A percentile compares a stretch with the other conserved stretches of the same genome.
phyloP scores from a whole-genome alignment of 257 asterid genomes.

The Nicotiana tabacum region DNA sequence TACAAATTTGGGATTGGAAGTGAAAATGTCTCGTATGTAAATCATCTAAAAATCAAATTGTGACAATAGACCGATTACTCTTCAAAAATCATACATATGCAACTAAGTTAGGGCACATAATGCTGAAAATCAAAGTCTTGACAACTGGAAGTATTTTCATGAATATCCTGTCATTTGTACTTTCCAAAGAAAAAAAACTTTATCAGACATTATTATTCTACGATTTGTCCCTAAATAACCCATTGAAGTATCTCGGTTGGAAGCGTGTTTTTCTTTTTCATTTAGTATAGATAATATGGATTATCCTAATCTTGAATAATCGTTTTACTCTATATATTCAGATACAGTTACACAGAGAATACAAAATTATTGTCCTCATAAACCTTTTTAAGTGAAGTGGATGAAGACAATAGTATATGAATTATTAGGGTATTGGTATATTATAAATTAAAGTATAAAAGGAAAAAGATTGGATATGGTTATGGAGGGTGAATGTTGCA shows the following conservation, averaged over 20 bases:
- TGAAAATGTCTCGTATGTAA: not conserved
- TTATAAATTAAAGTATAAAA: not conserved
- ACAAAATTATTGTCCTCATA: not conserved
- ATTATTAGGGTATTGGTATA: not conserved
- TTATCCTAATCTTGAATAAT: not conserved
- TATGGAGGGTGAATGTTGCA: conserved; percentile 15
- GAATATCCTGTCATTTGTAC: not conserved
- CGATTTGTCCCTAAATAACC: not conserved
- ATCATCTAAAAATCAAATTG: not conserved
- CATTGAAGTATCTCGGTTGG: not conserved
- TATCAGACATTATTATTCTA: not conserved
- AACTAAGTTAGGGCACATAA: no score
- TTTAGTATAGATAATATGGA: not conserved
- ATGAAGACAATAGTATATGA: not conserved
- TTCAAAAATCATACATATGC: no score
- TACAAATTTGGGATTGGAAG: no score
- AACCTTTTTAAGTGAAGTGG: not conserved
- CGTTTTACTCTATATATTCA: not conserved
- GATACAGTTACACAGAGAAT: not conserved
- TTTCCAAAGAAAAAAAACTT: not conserved
- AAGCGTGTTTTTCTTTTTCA: not conserved
- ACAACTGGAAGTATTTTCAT: not conserved
- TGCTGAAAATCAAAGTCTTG: not conserved
- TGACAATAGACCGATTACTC: no score
- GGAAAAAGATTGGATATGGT: not conserved